Base-by-base conservation (phyloP, 116 monocot genomes). In the Thalassia testudinum region DNA sequence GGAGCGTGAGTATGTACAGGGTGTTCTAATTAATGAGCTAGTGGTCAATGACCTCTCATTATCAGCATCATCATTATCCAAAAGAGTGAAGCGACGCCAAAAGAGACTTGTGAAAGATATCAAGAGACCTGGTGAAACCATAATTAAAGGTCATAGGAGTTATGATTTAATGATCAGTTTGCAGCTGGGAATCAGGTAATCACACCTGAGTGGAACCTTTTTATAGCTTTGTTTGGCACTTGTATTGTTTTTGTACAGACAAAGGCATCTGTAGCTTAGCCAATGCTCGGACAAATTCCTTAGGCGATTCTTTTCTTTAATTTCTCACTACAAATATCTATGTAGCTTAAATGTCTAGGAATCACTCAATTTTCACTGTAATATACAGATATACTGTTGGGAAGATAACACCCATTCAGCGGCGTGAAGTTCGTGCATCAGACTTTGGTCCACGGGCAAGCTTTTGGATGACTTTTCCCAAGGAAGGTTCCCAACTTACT, bases 131-230 rank as follows among this genome's bases (percentile, higher is more conserved):
- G 92, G 92, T 14, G 78, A 86, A 58, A 60, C 87, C 18, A 92
- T 92, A 66, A 79, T 82, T 47, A 92, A 92, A 69, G 92, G 92
- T 7, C 92, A 92, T 47, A 67, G 77, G 45, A 92, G 82, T 55
- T 92, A 92, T 70, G 86, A 92, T 72, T 64, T 92, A 49, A 92
- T 92, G 92, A 86, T 92, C 52, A 80, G 79, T 66, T 64, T 92
- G 53, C 92, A 92, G 68, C 83, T 92, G 72, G 92, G 92, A 42
- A 92, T 92, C 67, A 92, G 92, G 92, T 34, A 68, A 52, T 60
- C 7, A 37, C 60, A 0, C n/a, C n/a, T 42, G 16, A 34, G 3
- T 34, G 3, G 30, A 34, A 34, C 3, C 30, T 5, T 34, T 20
- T 18, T 29, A 27, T 54, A 8, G 17, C n/a, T 37, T 22, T n/a